phyloP scores from a whole-genome alignment of 176 grass and related monocot genomes.

The Oryza rufipogon region DNA sequence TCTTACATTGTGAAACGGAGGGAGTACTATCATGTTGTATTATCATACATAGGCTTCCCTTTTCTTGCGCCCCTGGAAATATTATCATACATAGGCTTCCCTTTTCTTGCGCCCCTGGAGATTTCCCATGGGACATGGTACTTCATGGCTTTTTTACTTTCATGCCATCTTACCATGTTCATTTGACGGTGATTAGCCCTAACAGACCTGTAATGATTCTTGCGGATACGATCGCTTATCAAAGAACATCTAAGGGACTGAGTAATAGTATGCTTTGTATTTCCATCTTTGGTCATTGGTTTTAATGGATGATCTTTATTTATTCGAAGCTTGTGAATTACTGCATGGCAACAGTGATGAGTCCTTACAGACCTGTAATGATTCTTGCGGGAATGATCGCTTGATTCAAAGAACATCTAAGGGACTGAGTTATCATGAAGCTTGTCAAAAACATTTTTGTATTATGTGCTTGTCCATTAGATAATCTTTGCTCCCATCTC shows the following conservation, averaged over 20 bases:
- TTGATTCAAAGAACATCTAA: slow-evolving; percentile 70
- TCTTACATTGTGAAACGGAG: no score
- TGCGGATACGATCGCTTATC: not conserved
- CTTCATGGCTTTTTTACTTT: not conserved
- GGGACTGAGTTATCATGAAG: slow-evolving; percentile 7
- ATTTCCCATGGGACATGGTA: not conserved
- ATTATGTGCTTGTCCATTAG: not conserved
- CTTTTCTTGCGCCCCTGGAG: not conserved
- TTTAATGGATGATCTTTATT: not conserved
- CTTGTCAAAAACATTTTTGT: not conserved
- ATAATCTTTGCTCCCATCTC: not conserved
- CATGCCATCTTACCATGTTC: not conserved
- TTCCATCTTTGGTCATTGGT: not conserved
- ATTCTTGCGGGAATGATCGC: slow-evolving; percentile 71
- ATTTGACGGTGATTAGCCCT: not conserved
- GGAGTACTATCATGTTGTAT: not conserved
- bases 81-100: not conserved
- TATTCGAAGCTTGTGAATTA: not conserved
- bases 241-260: not conserved
- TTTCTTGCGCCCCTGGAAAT: not conserved
- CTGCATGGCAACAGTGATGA: slow-evolving; percentile 44
- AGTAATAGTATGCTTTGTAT: not conserved
- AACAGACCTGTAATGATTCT: not conserved
- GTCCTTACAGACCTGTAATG: slow-evolving; percentile 79
- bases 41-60: not conserved